Base-by-base conservation (phyloP, 176 grass and related monocot species). In the Zizania latifolia region DNA sequence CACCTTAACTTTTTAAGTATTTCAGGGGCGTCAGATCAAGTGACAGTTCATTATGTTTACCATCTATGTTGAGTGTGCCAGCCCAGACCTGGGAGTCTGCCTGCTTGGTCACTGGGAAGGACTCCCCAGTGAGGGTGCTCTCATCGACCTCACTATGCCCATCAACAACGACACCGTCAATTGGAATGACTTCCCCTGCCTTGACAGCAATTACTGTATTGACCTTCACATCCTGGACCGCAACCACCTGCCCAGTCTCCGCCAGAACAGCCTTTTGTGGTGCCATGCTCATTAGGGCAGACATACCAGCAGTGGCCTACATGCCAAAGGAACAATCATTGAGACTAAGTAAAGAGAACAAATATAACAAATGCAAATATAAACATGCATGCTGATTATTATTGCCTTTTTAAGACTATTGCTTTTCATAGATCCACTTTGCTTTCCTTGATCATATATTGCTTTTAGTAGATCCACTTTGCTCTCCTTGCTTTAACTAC, bases 51-150 rank as follows among this genome's bases (percentile, higher is more conserved):
- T 40, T 15, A 28, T 60, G 6, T 70, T 75, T 95, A 95, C 96
- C 96, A 58, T 99, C 87, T 38, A 99, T 92, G 73, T 99, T 95
- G 51, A 95, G 76, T 0, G 96, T 95, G 23, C 96, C 96, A 53
- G 96, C 92, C 96, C 96, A 99, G 73, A 99, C 96, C 34, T 84
- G 65, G 69, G 92, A 95, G 32, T 90, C 85, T 22, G 83, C 24
- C 59, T 95, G 92, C 74, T 99, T 99, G 34, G 85, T 34, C 4
- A 90, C 89, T 0, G 96, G 96, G 64, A 92, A 95, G 24, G 92
- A 95, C 66, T 99, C 96, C 79, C 96, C 96, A 0, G 96, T 99
- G 16, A 99, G 91, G 48, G 77, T 91, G 24, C 84, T 89, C 84
- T 97, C 90, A 11, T 97, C 81, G 31, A 99, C 87, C 77, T 99